Conservation (phyloP, 345 rosid species). For the Mallotus nudiflorus region DNA sequence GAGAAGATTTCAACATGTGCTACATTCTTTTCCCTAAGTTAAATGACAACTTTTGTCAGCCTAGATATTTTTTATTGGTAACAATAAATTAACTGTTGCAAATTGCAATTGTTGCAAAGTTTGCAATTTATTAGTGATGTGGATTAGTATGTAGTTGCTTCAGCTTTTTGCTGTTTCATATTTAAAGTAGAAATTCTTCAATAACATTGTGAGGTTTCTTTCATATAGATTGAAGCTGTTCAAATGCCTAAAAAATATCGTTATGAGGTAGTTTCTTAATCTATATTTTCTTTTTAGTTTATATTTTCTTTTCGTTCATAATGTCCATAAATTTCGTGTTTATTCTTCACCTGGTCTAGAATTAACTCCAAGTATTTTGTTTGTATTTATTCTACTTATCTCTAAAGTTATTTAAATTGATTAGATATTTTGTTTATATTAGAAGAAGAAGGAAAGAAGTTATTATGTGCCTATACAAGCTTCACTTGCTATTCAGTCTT, state of each 20-base stretch:
- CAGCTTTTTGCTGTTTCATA: background rate
- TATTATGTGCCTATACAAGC: background rate
- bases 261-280: conserved; percentile 46
- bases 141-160: background rate
- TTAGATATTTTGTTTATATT: background rate
- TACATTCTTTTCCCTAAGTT: background rate
- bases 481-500: background rate
- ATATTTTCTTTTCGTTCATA: background rate
- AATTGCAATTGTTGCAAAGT: no score
- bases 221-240: conserved; percentile 49
- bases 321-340: background rate
- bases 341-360: background rate
- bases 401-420: background rate
- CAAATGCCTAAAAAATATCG: conserved; percentile 59
- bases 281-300: conserved; percentile 4
- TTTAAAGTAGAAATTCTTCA: conserved; percentile 7
- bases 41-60: background rate
- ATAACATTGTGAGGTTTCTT: conserved; percentile 9
- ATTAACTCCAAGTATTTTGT: no score
- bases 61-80: background rate
- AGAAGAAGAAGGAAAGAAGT: background rate
- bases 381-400: background rate
- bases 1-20: background rate
- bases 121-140: background rate
- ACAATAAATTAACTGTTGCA: background rate